Evolutionary conservation across 495 filamentous ascomycete species (phyloP).

Genomic region (Rhizodiscina lignyota): DNA sequence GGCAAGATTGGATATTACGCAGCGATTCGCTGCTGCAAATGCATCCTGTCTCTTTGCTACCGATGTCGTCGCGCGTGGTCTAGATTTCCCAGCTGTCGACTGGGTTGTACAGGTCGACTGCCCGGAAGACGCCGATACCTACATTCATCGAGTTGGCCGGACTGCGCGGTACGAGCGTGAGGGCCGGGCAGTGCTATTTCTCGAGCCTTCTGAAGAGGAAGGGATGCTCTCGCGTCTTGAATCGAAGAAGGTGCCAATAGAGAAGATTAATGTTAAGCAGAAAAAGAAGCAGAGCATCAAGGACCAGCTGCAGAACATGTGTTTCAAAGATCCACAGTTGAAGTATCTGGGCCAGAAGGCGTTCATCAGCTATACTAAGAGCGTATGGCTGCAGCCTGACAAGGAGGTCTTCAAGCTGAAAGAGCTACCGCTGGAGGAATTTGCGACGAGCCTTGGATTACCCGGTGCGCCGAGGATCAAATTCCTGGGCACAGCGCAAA

Average conservation of each 20-base stretch:
- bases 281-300: conserved; percentile 82
- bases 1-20: conserved; percentile 71
- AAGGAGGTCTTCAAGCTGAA: conserved; percentile 79
- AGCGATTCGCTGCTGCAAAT: conserved; percentile 60
- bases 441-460: conserved; percentile 67
- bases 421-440: conserved; percentile 68
- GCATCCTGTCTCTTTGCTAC: conserved; percentile 84
- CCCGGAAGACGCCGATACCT: conserved; percentile 91
- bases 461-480: conserved; percentile 83
- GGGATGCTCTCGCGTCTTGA: conserved; percentile 70
- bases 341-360: conserved; percentile 96
- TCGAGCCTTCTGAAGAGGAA: conserved; percentile 80
- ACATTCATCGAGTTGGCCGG: conserved; percentile 90
- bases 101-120: conserved; percentile 95
- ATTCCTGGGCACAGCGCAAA: conserved; percentile 58
- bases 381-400: conserved; percentile 76
- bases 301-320: conserved; percentile 74
- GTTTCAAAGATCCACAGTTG: conserved; percentile 84
- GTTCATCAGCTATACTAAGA: conserved; percentile 74
- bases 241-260: conserved; percentile 74
- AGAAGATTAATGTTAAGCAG: conserved; percentile 64
- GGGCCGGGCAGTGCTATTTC: conserved; percentile 76
- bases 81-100: conserved; percentile 93
- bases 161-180: conserved; percentile 86
- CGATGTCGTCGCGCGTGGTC: conserved; percentile 79